A percentile compares a stretch with the other conserved stretches of the same genome.
Evolutionary conservation across 2,329 filamentous ascomycete genomes (phyloP).

Genomic region (Gnomoniopsis sp.): DNA sequence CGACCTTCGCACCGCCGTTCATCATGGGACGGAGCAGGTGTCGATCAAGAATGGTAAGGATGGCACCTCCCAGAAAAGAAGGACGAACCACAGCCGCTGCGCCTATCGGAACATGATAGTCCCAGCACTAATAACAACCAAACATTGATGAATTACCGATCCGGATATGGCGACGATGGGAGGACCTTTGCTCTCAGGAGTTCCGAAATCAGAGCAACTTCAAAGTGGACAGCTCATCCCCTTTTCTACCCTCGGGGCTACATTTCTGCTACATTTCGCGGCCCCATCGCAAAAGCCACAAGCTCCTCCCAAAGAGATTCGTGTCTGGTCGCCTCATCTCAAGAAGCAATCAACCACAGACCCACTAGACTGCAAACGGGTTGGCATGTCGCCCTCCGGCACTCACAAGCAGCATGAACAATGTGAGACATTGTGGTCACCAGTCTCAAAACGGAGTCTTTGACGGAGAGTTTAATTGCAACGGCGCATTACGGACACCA

Average conservation of each 20-base stretch:
- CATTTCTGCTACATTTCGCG: neutral
- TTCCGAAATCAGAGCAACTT: neutral
- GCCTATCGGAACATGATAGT: neutral
- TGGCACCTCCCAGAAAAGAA: neutral
- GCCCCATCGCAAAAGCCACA: neutral
- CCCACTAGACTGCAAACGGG: constrained; percentile 12
- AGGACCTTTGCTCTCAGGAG: neutral
- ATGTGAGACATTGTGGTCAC: constrained; percentile 1
- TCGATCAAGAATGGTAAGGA: constrained; percentile 5
- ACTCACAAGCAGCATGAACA: neutral
- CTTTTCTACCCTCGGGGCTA: neutral
- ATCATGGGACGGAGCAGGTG: constrained; percentile 8
- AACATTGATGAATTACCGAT: neutral
- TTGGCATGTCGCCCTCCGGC: neutral
- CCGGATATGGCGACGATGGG: neutral
- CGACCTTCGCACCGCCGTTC: neutral
- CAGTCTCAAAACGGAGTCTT: constrained; percentile 18
- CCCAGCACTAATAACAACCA: neutral
- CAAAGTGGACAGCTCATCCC: neutral
- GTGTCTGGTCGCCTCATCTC: constrained; percentile 13
- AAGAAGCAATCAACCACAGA: constrained; percentile 14
- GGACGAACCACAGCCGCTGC: neutral
- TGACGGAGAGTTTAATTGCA: constrained; percentile 20
- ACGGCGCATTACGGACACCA: constrained; percentile 16
- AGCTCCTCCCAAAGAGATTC: constrained; percentile 8